These are phyloP conservation scores for Cutaneotrichosporon sp. DNA, from an alignment of 1,284 basidiomycete species.

Conservation along the genomic window DNA sequence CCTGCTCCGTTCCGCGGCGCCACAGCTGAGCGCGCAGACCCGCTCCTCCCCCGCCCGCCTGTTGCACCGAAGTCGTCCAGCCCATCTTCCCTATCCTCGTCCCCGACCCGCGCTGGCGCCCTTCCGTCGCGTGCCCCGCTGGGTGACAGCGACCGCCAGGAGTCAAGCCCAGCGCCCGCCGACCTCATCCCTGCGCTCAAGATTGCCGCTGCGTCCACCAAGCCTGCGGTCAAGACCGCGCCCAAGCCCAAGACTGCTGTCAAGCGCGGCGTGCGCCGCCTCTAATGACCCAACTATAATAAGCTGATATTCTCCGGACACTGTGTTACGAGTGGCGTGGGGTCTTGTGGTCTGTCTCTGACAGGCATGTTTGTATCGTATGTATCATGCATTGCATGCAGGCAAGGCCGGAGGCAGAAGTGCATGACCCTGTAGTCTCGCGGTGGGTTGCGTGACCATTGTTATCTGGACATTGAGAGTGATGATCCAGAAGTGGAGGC, in stretches of 20 bases:
- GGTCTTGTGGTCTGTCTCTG: background rate
- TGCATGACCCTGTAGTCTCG: background rate
- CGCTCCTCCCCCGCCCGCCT: constrained; percentile 22
- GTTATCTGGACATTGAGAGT: too few relatives aligned
- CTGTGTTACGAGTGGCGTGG: background rate
- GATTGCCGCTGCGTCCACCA: constrained; percentile 18
- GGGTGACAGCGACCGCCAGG: constrained; percentile 35
- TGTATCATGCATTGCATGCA: constrained; percentile 10
- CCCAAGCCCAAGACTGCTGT: constrained; percentile 24
- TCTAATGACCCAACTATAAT: constrained; percentile 25
- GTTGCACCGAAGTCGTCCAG: constrained; percentile 9
- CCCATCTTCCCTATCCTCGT: constrained; percentile 11
- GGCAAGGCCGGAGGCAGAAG: background rate
- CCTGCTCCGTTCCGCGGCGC: constrained; percentile 26
- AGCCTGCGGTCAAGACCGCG: constrained; percentile 25
- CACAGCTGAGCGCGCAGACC: constrained; percentile 3
- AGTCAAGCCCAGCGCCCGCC: constrained; percentile 32
- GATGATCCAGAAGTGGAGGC: background rate
- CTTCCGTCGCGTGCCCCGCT: constrained; percentile 30
- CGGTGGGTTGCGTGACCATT: background rate
- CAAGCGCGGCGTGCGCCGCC: constrained; percentile 47
- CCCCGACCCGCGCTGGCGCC: background rate
- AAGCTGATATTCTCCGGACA: background rate
- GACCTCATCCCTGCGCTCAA: constrained; percentile 11
- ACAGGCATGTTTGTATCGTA: constrained; percentile 10